Evolutionary conservation across 306 rosid species (phyloP).

Genomic region (Calophaca sinica): DNA sequence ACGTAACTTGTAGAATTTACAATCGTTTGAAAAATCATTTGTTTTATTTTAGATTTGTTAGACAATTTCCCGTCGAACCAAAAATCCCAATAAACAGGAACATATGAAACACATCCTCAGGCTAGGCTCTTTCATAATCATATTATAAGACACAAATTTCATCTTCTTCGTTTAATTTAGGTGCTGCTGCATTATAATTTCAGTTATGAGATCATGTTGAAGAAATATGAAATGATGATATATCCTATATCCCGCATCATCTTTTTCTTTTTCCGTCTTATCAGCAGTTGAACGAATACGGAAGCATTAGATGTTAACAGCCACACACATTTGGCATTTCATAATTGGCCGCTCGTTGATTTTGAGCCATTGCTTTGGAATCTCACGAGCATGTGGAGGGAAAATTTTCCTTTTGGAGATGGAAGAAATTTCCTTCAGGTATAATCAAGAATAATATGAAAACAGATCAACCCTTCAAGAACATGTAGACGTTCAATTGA

Average conservation of each 20-base stretch:
- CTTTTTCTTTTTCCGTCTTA: too few species aligned
- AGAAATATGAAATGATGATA: background rate
- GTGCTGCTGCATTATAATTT: background rate
- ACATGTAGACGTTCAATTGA: background rate
- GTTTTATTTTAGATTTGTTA: too few species aligned
- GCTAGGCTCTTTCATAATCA: background rate
- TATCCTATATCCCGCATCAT: too few species aligned
- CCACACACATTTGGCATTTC: conserved; percentile 14
- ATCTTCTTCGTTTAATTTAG: background rate
- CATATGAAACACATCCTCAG: background rate
- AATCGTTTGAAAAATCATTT: too few species aligned
- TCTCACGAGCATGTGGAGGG: conserved; percentile 21
- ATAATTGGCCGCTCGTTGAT: conserved; percentile 19
- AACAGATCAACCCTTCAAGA: background rate
- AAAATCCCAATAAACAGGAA: too few species aligned
- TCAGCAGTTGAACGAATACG: too few species aligned
- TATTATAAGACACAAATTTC: background rate
- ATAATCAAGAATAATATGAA: conserved; percentile 10
- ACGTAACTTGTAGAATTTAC: too few species aligned
- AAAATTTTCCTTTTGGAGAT: too few species aligned
- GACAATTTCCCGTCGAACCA: too few species aligned
- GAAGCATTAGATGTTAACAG: background rate
- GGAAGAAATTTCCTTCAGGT: too few species aligned
- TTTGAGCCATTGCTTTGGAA: conserved; percentile 46
- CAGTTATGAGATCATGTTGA: background rate